These are phyloP conservation scores for Corynespora cassiicola DNA, from an alignment of 2,329 filamentous ascomycete genomes.

Conservation along the genomic window DNA sequence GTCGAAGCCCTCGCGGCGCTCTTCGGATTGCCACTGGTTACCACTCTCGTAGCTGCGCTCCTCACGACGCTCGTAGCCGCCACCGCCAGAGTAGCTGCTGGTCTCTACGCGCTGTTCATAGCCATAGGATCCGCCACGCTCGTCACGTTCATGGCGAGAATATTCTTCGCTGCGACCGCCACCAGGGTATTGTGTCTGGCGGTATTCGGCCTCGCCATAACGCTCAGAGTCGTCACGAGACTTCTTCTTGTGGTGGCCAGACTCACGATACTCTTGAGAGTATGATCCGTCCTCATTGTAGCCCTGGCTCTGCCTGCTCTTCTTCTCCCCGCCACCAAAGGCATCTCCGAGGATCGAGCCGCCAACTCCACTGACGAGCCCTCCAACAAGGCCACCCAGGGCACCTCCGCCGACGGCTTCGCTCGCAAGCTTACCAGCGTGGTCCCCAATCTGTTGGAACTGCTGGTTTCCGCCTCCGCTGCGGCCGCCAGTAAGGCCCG, in stretches of 20 bases:
- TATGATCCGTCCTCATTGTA: conserved; percentile 67
- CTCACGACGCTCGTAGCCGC: conserved; percentile 65
- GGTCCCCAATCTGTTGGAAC: conserved; percentile 38
- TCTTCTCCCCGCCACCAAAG: conserved; percentile 60
- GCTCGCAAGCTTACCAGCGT: conserved; percentile 60
- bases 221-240: conserved; percentile 50
- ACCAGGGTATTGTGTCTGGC: conserved; percentile 63
- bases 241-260: conserved; percentile 57
- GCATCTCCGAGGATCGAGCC: conserved; percentile 70
- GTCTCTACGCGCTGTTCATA: conserved; percentile 67
- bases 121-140: conserved; percentile 55
- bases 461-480: conserved; percentile 51
- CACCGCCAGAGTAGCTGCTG: conserved; percentile 53
- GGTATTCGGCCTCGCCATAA: conserved; percentile 68
- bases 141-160: conserved; percentile 64
- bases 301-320: conserved; percentile 60
- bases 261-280: conserved; percentile 67
- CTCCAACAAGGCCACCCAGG: conserved; percentile 73
- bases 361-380: conserved; percentile 65
- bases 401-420: conserved; percentile 69
- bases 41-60: conserved; percentile 60
- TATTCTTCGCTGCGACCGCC: conserved; percentile 67
- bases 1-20: conserved; percentile 43
- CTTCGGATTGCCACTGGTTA: conserved; percentile 47
- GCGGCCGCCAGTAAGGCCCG: conserved; percentile 41